Conservation (phyloP, 2,329 filamentous ascomycete species). For the Fusarium torreyae region DNA sequence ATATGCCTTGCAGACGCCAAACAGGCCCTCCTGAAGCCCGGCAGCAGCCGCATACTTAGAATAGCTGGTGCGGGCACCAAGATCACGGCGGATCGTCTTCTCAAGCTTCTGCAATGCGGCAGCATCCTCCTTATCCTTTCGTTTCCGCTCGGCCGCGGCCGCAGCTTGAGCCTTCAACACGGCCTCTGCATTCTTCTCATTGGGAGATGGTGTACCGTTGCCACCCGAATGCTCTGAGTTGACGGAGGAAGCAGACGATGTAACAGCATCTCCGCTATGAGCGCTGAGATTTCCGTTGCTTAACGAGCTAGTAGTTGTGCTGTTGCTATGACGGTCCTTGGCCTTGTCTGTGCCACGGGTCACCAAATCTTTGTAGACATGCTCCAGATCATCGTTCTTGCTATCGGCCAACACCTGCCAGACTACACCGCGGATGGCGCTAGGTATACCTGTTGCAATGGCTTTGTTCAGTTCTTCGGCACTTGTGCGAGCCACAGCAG, state of each 20-base stretch:
- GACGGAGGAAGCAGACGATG: constrained; percentile 87
- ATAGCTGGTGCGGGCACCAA: constrained; percentile 94
- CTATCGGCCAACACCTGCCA: constrained; percentile 98
- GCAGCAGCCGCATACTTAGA: constrained; percentile 95
- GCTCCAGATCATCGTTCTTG: constrained; percentile 91
- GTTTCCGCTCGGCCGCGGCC: constrained; percentile 77
- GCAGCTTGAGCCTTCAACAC: constrained; percentile 75
- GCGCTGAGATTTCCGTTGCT: constrained; percentile 70
- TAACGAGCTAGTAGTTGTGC: constrained; percentile 65
- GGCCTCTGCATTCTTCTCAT: constrained; percentile 76
- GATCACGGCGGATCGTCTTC: constrained; percentile 90
- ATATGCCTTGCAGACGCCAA: constrained; percentile 97
- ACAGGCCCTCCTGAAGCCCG: constrained; percentile 92
- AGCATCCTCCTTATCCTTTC: constrained; percentile 83
- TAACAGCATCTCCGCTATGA: constrained; percentile 74
- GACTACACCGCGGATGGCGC: constrained; percentile 95
- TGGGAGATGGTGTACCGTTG: constrained; percentile 70
- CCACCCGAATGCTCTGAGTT: constrained; percentile 81
- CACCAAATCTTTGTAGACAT: constrained; percentile 86
- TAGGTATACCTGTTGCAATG: constrained; percentile 94
- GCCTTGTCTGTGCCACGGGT: constrained; percentile 87
- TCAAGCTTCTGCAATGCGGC: constrained; percentile 85
- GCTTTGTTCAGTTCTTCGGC: constrained; percentile 90
- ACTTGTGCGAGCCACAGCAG: constrained; percentile 88
- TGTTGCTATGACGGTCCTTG: constrained; percentile 72